A percentile compares a stretch with the other conserved stretches of the same genome.
Evolutionary conservation across 139 green algal species (phyloP).

Genomic region (Chlorella sp.): DNA sequence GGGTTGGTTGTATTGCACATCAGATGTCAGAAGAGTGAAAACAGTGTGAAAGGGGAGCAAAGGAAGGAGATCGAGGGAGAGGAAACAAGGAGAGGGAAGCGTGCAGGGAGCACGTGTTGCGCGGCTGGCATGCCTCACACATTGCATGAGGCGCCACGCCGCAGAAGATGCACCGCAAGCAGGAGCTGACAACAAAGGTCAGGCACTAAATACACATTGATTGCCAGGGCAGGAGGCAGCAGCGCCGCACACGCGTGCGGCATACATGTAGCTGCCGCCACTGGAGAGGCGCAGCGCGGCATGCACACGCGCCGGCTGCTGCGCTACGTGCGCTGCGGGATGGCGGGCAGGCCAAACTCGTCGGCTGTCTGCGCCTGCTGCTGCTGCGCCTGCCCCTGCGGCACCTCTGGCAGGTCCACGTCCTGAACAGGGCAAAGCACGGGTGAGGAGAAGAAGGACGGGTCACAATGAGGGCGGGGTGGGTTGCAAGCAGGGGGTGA

Average conservation of each 20-base stretch:
- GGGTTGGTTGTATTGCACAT: too few species aligned
- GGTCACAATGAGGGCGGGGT: background rate
- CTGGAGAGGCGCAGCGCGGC: background rate
- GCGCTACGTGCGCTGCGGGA: slow-evolving; percentile 53
- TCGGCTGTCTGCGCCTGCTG: slow-evolving; percentile 47
- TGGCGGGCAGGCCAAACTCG: slow-evolving; percentile 63
- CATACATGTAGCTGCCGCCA: too few species aligned
- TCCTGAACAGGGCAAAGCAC: background rate
- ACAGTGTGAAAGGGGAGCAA: too few species aligned
- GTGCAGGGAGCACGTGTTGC: too few species aligned
- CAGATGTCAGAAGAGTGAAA: too few species aligned
- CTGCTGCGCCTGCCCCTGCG: slow-evolving; percentile 35
- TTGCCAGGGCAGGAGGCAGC: background rate
- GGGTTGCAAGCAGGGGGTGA: background rate
- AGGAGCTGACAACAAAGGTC: background rate
- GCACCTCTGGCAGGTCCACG: slow-evolving; percentile 58
- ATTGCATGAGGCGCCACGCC: background rate
- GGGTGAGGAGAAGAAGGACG: background rate
- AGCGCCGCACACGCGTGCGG: background rate
- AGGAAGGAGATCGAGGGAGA: too few species aligned
- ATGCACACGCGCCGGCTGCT: background rate
- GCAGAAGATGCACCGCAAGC: background rate
- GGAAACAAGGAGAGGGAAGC: too few species aligned
- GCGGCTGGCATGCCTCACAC: too few species aligned
- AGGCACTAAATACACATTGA: background rate